Percentiles rank a stretch among this genome's conserved stretches.
phyloP scores from a whole-genome alignment of 768 basidiomycete species.

The Tulasnella sp. region DNA sequence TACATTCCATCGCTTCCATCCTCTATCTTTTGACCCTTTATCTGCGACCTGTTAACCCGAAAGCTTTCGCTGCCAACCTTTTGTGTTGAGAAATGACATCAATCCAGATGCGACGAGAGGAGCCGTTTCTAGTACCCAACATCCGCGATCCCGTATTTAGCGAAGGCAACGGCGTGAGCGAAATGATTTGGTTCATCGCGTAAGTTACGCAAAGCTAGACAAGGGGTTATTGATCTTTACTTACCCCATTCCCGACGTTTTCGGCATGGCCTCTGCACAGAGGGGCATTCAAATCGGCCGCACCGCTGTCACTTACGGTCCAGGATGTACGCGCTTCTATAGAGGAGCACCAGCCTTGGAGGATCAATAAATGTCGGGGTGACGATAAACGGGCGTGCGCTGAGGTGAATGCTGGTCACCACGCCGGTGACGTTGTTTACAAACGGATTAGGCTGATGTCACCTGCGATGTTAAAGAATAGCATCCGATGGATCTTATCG shows the following conservation, averaged over 20 bases:
- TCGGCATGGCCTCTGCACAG: background rate
- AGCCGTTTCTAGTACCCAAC: background rate
- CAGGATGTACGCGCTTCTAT: background rate
- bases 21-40: too few relatives aligned
- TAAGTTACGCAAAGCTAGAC: background rate
- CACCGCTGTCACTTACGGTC: background rate
- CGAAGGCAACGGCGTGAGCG: background rate
- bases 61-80: too few relatives aligned
- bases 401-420: background rate
- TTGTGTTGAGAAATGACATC: too few relatives aligned
- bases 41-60: too few relatives aligned
- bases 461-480: background rate
- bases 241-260: background rate
- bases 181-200: background rate
- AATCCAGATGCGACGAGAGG: background rate
- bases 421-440: too few relatives aligned
- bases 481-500: background rate
- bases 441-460: too few relatives aligned
- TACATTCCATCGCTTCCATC: too few relatives aligned
- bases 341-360: background rate
- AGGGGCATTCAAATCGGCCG: background rate
- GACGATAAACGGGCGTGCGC: background rate
- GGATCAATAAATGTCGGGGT: background rate
- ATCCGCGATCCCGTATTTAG: background rate
- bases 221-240: background rate